Evolutionary conservation across 108 stramenopile species (phyloP).

Genomic region (Schizochytrium sp.): DNA sequence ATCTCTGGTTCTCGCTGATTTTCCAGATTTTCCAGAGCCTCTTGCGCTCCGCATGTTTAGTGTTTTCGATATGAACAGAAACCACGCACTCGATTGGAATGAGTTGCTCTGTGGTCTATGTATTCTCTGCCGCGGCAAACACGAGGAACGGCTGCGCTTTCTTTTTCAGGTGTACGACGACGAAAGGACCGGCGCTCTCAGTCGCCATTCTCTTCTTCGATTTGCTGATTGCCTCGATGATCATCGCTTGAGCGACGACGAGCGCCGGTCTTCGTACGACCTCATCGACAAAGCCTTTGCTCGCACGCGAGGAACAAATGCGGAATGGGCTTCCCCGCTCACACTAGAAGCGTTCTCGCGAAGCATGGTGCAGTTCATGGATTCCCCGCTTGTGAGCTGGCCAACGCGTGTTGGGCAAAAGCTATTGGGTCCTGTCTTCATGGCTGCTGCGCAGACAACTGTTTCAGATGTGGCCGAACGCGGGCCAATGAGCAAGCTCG

Average conservation of each 20-base stretch:
- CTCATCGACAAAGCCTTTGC: not conserved
- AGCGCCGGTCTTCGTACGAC: not conserved
- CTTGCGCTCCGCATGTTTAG: not conserved
- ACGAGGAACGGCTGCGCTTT: not conserved
- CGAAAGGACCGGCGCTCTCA: not conserved
- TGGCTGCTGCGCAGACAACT: not conserved
- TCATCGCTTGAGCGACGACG: not conserved
- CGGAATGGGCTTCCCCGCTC: not conserved
- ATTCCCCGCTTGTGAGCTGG: not conserved
- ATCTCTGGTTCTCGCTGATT: not conserved
- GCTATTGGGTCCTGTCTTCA: not conserved
- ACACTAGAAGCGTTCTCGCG: not conserved
- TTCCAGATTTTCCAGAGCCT: not conserved
- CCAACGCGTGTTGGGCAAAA: not conserved
- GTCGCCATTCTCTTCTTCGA: not conserved
- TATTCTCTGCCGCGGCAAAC: not conserved
- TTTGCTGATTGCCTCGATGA: not conserved
- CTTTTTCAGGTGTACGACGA: not conserved
- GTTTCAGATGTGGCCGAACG: no score
- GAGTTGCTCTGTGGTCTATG: not conserved
- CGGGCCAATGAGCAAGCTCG: no score
- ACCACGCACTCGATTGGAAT: not conserved
- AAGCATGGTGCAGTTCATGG: not conserved
- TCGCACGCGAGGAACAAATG: no score
- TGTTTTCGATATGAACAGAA: not conserved